Base-by-base conservation (phyloP, 225 moss, liverwort and hornwort species). In the Climacium dendroides region DNA sequence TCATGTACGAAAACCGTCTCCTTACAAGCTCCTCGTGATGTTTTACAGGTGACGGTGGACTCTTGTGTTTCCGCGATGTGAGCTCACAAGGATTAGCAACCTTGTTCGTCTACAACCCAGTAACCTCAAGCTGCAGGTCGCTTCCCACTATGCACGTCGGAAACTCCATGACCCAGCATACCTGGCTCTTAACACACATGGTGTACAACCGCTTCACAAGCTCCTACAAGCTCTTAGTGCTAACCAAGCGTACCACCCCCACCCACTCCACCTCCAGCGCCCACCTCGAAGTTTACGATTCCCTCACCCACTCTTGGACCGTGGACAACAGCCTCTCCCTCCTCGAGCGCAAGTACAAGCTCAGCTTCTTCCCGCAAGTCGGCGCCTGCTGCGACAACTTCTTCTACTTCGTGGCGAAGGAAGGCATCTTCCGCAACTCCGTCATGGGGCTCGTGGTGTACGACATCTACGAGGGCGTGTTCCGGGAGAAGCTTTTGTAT, bases 341-440 rank as follows among this genome's bases (percentile, higher is more conserved):
- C 34, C 61, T 93, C 60, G 90, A 93, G n/a, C 81, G 92, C 28
- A 93, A 92, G 86, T 93, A 93, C 83, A 90, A 88, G 23, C 88
- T 93, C 19, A 89, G 86, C 57, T 93, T 89, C 71, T 32, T 89
- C 4, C 93, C 92, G 1, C 93, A 93, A 54, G 88, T 93, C 22
- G 93, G 90, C 43, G 93, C 93, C 8, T 90, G 90, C n/a, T 93
- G 93, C 37, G 93, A 93, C 77, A 93, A 93, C 79, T 92, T 93
- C 76, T 93, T 93, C 78, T 93, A 93, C 88, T 93, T 93, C 45
- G 93, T 93, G 18, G 93, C 93, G 7, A 90, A 86, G 43, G 93
- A 93, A 45, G 93, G 93, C 67, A 74, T 90, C 25, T 66, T 93
- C 14, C 65, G 93, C 4, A 90, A 72, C 74, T 84, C 83, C 9